These are phyloP conservation scores for Schizosaccharomyces cryophilus DNA, from an alignment of 805 yeast genomes.

Conservation along the genomic window DNA sequence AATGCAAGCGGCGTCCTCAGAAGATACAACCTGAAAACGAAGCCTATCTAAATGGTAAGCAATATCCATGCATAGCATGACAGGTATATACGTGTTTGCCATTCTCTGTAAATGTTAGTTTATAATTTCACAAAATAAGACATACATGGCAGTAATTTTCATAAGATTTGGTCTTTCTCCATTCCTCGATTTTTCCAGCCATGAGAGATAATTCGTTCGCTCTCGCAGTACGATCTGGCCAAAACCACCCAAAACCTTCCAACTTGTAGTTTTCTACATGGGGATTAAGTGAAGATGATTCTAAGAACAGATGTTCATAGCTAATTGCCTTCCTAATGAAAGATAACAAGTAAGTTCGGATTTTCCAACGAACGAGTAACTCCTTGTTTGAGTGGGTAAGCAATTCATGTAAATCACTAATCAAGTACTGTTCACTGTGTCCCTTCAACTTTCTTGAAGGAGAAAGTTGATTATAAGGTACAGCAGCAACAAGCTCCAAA, in stretches of 20 bases:
- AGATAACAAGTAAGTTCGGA: neutral
- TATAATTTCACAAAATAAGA: neutral
- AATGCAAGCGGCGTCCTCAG: neutral
- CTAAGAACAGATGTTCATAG: neutral
- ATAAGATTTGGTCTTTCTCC: neutral
- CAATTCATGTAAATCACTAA: neutral
- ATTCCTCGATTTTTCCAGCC: neutral
- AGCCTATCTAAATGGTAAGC: neutral
- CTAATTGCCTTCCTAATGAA: neutral
- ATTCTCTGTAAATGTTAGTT: too few species aligned
- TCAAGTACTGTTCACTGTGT: neutral
- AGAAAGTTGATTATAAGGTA: too few species aligned
- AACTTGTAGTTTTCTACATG: neutral
- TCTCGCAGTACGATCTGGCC: neutral
- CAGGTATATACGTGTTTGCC: neutral
- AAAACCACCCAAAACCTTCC: neutral
- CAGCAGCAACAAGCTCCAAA: too few species aligned
- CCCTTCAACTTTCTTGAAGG: too few species aligned
- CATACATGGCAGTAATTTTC: neutral
- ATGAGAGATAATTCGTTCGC: neutral
- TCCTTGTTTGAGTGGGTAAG: neutral
- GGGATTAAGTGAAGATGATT: neutral
- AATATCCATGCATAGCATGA: neutral
- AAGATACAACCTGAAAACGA: neutral
- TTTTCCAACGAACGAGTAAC: neutral